Base-by-base conservation (phyloP, 2,329 filamentous ascomycete species). In the Ascochyta rabiei region DNA sequence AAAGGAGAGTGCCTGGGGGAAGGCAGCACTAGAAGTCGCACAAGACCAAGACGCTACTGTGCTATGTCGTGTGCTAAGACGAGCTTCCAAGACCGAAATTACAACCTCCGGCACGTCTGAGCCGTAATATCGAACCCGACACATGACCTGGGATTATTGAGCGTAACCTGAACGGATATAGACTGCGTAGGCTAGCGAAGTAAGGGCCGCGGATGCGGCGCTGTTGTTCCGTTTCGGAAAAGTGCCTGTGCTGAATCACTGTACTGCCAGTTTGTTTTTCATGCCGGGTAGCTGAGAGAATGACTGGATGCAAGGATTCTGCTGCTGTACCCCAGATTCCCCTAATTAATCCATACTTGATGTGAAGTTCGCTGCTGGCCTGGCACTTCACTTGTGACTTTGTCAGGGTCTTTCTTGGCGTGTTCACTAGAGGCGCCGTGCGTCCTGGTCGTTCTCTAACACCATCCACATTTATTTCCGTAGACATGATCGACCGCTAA, bases 401-500 rank as follows among this genome's bases (percentile, higher is more conserved):
- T 47, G 30, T 48, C 50, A 58, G 50, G 55, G 55, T 58, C 55
- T 52, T 39, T 12, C 18, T 38, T 54, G 56, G 46, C 54, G 45
- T 21, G 18, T 4, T 19, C 19, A 28, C 30, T 26, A 26, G 30
- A 21, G 19, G 28, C 38, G 41, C 40, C 39, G 45, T 37, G 6
- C 33, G 48, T 49, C 53, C 45, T 47, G 45, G 46, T 44, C 43
- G 19, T 52, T 28, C 34, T 53, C 56, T 51, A 43, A 44, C 41
- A 48, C 42, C 37, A 46, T 23, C 43, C 41, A 42, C 35, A 38
- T 6, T 31, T 40, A 45, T 55, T 31, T 46, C 42, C 53, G 49
- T 48, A 51, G 51, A 23, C 34, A 63, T 66, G 62, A 67, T 61
- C 56, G 48, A 48, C 48, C 46, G 53, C 60, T 63, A 60, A 63